Evolutionary conservation across 768 basidiomycete species (phyloP), one percentile per base, ranked within the genome.

Genomic region (Naganishia friedmannii): DNA sequence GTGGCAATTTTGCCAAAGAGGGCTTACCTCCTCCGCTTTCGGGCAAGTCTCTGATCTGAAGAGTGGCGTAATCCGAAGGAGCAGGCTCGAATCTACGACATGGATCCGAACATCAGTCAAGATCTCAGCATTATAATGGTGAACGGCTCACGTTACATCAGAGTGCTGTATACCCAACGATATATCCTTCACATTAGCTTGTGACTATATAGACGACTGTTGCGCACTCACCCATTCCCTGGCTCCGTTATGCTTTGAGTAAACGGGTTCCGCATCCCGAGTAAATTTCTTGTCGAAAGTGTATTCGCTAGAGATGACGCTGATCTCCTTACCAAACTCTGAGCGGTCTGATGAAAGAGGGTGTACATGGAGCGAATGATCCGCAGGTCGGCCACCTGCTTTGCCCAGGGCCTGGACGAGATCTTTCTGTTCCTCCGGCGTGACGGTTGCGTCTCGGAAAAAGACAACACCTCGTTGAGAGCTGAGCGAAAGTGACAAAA

Each of bases 401-500:
- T 75, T 70, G n/a, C 77, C 78, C 5, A 82, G 65, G 21, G 65
- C 54, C 0, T 75, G 51, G 0, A 73, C 77, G 53, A 82, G 73
- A 0, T 58, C 53, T 42, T 73, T 77, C 51, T 80, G 73, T 32
- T 80, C 74, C 7, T 77, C 78, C 1, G 71, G 70, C 8, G 68
- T 71, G 42, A 80, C 65, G 13, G 79, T 73, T 66, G 82, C 81
- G 31, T 72, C 75, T 39, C 76, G 70, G 77, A 82, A 82, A 75
- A 82, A 80, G 63, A 76, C 77, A 67, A 82, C 80, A 0, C 82
- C 82, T 37, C 79, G 73, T 17, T 72, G 73, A 3, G 80, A 80
- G 4, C 54, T 55, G 54, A 17, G 29, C 26, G n/a, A 17, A 26
- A 26, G 54, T 8, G 7, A 15, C 3, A 29, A 31, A 19, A 7